Evolutionary conservation across 441 rosid species (phyloP), one percentile per base, ranked within the genome.

Genomic region (Erysimum cheiri): DNA sequence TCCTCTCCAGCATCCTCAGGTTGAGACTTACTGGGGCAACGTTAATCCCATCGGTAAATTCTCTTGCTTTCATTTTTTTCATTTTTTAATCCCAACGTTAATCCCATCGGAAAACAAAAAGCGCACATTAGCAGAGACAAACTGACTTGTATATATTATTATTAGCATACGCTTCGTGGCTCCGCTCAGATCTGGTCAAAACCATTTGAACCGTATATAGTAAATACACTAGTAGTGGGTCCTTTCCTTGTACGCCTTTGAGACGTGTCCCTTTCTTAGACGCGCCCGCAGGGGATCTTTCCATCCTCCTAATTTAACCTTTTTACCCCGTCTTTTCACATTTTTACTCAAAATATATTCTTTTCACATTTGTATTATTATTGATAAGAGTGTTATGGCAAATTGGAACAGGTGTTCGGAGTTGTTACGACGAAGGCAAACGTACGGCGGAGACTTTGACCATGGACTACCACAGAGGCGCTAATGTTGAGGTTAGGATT

Each of bases 1-100:
- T 75, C 96, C 96, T 41, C 77, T 89, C 1, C 91, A 89, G 60
- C 96, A 87, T 73, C 96, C 96, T 13, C 92, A 89, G 81, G 84
- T 77, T 8, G 96, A 89, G 80, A 85, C 91, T 64, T 89, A 89
- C 70, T 89, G 93, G 93, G 96, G 96, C 66, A 89, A 89, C 62
- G 96, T 87, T 77, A 89, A 89, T 60, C 96, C 96, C 70, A 89
- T 89, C 24, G 93, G 96, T 89, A 67, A 49, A 31, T 31, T 22
- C 24, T 22, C 24, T 22, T 19, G 22, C 22, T 19, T 19, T 19
- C n/a, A n/a, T n/a, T n/a, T n/a, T n/a, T n/a, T n/a, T n/a, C n/a
- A n/a, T n/a, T n/a, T n/a, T n/a, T n/a, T n/a, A n/a, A n/a, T n/a
- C n/a, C n/a, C n/a, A n/a, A n/a, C n/a, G n/a, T n/a, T n/a, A n/a